phyloP scores from a whole-genome alignment of 805 yeast species.

The Candida gorgasii region DNA sequence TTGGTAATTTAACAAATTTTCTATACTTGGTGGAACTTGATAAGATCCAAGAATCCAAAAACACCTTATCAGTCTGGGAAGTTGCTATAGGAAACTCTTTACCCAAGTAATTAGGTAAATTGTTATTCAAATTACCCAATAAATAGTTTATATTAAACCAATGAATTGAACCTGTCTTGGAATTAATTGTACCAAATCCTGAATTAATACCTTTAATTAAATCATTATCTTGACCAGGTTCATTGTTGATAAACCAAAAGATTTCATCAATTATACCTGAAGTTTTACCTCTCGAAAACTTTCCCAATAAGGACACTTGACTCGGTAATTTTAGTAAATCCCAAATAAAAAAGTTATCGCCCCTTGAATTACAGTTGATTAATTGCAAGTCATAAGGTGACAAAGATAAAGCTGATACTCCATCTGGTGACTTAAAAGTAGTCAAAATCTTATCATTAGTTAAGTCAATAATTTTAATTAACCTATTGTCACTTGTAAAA shows the following conservation, averaged over 20 bases:
- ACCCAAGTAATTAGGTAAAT: slow-evolving; percentile 29
- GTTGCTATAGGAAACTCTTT: slow-evolving; percentile 13
- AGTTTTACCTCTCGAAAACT: slow-evolving; percentile 63
- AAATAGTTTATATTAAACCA: slow-evolving; percentile 53
- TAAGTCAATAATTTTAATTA: slow-evolving; percentile 51
- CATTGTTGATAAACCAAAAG: slow-evolving; percentile 52
- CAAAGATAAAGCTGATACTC: slow-evolving; percentile 58
- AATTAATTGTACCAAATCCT: slow-evolving; percentile 54
- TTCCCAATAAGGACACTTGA: slow-evolving; percentile 56
- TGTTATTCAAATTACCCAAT: slow-evolving; percentile 31
- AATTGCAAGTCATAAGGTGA: slow-evolving; percentile 62
- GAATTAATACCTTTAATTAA: slow-evolving; percentile 29
- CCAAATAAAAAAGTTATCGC: slow-evolving; percentile 66
- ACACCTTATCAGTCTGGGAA: slow-evolving; percentile 16
- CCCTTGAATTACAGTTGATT: slow-evolving; percentile 55
- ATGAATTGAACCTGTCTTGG: slow-evolving; percentile 59
- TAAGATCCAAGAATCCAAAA: slow-evolving; percentile 48
- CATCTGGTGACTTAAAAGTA: slow-evolving; percentile 59
- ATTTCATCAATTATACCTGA: slow-evolving; percentile 52
- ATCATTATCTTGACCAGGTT: slow-evolving; percentile 20
- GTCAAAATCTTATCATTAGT: slow-evolving; percentile 36
- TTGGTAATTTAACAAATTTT: slow-evolving; percentile 24
- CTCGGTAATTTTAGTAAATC: slow-evolving; percentile 54
- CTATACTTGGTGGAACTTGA: slow-evolving; percentile 24
- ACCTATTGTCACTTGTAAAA: slow-evolving; percentile 29